Evolutionary conservation across 495 filamentous ascomycete genomes (phyloP).

Genomic region (Aspergillus biplanus): DNA sequence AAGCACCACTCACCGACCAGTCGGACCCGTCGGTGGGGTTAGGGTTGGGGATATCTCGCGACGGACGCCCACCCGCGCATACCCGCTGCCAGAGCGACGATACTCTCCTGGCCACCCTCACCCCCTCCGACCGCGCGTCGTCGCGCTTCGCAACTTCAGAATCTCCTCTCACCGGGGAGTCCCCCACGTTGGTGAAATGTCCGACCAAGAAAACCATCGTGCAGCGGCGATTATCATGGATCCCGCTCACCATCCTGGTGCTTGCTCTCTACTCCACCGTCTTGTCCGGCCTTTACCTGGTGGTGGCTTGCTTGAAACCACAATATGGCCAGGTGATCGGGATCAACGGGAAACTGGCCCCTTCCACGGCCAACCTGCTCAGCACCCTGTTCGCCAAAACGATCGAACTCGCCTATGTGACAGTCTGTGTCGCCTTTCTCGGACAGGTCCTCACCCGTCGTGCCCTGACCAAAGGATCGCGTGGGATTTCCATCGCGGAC

Average conservation of each 20-base stretch:
- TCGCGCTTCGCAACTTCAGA: too few species aligned
- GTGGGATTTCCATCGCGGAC: slow-evolving; percentile 71
- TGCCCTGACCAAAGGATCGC: slow-evolving; percentile 56
- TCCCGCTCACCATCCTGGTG: slow-evolving; percentile 59
- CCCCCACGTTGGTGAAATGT: too few species aligned
- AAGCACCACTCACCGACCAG: too few species aligned
- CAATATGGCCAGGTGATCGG: slow-evolving; percentile 60
- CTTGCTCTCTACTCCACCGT: slow-evolving; percentile 69
- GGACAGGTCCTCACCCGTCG: slow-evolving; percentile 72
- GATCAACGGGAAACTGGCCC: slow-evolving; percentile 47
- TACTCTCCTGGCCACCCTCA: too few species aligned
- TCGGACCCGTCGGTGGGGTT: too few species aligned
- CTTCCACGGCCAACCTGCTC: slow-evolving; percentile 62
- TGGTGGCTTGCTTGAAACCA: slow-evolving; percentile 60
- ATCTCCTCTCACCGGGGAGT: too few species aligned
- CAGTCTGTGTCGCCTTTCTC: slow-evolving; percentile 72
- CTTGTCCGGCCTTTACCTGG: slow-evolving; percentile 66
- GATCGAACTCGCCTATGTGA: slow-evolving; percentile 77
- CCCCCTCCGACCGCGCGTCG: too few species aligned
- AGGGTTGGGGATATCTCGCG: too few species aligned
- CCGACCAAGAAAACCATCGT: slow-evolving; percentile 25
- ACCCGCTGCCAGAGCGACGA: too few species aligned
- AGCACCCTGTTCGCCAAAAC: slow-evolving; percentile 70
- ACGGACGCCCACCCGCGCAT: too few species aligned
- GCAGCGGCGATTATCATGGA: slow-evolving; percentile 54